Evolutionary conservation across 495 filamentous ascomycete species (phyloP).

Genomic region (Cladorrhinum samala): DNA sequence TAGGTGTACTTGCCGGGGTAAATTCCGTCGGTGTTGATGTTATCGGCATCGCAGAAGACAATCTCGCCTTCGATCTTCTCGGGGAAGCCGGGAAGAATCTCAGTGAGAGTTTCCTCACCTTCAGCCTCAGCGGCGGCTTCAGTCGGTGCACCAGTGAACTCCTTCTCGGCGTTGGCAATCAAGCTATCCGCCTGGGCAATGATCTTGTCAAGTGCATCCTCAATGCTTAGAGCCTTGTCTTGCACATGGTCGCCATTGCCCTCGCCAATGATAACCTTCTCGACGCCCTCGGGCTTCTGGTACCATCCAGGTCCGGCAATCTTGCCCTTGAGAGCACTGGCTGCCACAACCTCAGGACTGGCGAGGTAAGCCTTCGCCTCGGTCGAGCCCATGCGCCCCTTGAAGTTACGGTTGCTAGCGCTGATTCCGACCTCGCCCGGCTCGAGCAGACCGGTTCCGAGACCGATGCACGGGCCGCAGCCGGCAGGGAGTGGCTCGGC

Average conservation of each 20-base stretch:
- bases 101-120: constrained; percentile 40
- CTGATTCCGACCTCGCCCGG: constrained; percentile 84
- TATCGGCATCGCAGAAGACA: constrained; percentile 64
- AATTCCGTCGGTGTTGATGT: constrained; percentile 75
- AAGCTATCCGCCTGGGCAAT: constrained; percentile 58
- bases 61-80: constrained; percentile 61
- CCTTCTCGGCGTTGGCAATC: constrained; percentile 43
- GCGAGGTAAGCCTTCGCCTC: constrained; percentile 85
- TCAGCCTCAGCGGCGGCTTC: constrained; percentile 12
- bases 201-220: constrained; percentile 62
- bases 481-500: constrained; percentile 68
- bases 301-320: constrained; percentile 82
- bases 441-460: constrained; percentile 78
- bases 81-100: constrained; percentile 66
- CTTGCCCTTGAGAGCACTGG: constrained; percentile 70
- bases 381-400: constrained; percentile 81
- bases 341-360: constrained; percentile 87
- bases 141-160: constrained; percentile 17
- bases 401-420: constrained; percentile 88
- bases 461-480: constrained; percentile 87
- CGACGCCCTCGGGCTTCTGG: constrained; percentile 57
- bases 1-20: constrained; percentile 82
- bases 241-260: constrained; percentile 59
- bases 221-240: constrained; percentile 55
- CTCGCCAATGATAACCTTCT: constrained; percentile 63